These are phyloP conservation scores for Beauveria sp. DNA, from an alignment of 2,329 filamentous ascomycete species.

Conservation along the genomic window DNA sequence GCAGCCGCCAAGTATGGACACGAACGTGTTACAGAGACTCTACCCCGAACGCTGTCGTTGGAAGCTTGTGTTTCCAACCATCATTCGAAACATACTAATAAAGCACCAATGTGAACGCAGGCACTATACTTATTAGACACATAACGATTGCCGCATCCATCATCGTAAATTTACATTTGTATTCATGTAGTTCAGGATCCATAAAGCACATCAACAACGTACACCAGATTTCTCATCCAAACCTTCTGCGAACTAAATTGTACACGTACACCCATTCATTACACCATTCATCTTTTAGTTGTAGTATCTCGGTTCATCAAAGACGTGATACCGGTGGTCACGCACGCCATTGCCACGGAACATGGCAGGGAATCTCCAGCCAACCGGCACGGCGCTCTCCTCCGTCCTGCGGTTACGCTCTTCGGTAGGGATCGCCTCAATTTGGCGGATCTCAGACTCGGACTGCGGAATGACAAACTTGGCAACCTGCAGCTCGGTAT, in stretches of 20 bases:
- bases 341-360: constrained; percentile 82
- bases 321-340: constrained; percentile 90
- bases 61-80: no score
- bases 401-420: constrained; percentile 50
- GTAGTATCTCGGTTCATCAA: constrained; percentile 79
- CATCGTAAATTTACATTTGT: not conserved
- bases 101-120: no score
- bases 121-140: not conserved
- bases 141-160: not conserved
- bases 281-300: constrained; percentile 20
- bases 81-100: no score
- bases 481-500: constrained; percentile 92
- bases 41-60: no score
- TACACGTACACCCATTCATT: not conserved
- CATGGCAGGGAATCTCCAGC: constrained; percentile 73
- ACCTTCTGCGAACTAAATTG: not conserved
- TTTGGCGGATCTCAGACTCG: constrained; percentile 44
- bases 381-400: constrained; percentile 68
- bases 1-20: no score
- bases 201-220: not conserved
- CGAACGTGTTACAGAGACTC: no score
- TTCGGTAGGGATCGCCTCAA: constrained; percentile 38
- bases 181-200: not conserved
- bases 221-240: not conserved
- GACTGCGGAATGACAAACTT: constrained; percentile 78